These are phyloP conservation scores for Colletotrichum acutatum DNA, from an alignment of 2,329 filamentous ascomycete species.

Conservation along the genomic window DNA sequence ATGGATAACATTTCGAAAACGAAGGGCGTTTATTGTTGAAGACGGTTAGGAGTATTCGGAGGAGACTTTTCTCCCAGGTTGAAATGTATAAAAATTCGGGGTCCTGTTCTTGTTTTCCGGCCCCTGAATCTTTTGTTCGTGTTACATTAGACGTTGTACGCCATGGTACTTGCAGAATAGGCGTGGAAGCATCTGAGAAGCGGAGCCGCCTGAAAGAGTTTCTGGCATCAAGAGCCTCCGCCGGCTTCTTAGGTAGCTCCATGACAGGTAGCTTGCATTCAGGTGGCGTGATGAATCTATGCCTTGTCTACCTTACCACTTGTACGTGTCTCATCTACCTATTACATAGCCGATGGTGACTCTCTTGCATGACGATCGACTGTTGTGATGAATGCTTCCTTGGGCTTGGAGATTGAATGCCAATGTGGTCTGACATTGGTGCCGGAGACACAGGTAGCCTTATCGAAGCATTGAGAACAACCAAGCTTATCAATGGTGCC, in stretches of 20 bases:
- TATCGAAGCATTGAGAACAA: background rate
- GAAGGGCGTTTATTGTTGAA: constrained; percentile 18
- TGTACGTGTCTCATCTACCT: background rate
- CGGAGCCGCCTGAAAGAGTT: constrained; percentile 13
- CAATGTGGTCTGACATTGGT: background rate
- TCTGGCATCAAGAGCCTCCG: constrained; percentile 26
- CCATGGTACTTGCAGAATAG: constrained; percentile 8
- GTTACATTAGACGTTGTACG: constrained; percentile 18
- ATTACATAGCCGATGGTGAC: background rate
- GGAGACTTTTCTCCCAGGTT: background rate
- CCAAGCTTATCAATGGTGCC: background rate
- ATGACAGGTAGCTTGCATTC: constrained; percentile 11
- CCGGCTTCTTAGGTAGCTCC: background rate
- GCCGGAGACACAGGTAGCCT: background rate
- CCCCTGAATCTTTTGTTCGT: background rate
- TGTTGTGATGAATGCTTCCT: background rate
- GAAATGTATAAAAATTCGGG: constrained; percentile 18
- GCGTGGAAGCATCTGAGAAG: constrained; percentile 5
- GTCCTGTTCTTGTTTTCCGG: background rate
- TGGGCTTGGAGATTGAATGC: background rate
- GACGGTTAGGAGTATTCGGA: constrained; percentile 28
- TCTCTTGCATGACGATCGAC: background rate
- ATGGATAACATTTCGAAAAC: constrained; percentile 12
- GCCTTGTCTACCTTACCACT: background rate
- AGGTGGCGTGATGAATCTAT: constrained; percentile 16